Base-by-base conservation (phyloP, 306 rosid species). In the Prosopis cineraria region DNA sequence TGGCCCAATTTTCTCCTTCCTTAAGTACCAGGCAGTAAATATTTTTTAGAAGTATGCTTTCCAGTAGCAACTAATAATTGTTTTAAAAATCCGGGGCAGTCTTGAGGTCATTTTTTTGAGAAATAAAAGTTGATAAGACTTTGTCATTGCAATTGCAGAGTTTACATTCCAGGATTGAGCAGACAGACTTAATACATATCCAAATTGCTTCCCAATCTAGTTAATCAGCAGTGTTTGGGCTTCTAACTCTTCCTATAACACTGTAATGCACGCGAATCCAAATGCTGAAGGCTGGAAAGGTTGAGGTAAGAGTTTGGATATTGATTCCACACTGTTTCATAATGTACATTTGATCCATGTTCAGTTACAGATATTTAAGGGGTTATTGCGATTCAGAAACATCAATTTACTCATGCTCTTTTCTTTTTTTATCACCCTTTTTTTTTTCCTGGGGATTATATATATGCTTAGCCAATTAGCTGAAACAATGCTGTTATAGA, bases 101-200 rank as follows among this genome's bases (percentile, higher is more conserved):
- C 36, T 25, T 58, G 34, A 55, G 36, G 16, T 58, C 8, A 27
- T 10, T 29, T 58, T 39, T 58, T 25, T 27, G 36, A 58, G 36
- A 27, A 58, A 13, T 55, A 58, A 27, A 58, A 70, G 62, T 68
- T 78, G 37, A 22, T 63, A 22, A 76, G 65, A 59, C 34, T 22
- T 53, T 30, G 56, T 31, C 41, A 43, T 45, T 25, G 27, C 29
- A 20, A 11, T 70, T 24, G 33, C 43, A 20, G 27, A 72, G 70
- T 41, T 47, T 30, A 59, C n/a, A 29, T 58, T 56, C 33, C 33
- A 24, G 63, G 63, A 56, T 56, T 56, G 55, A n/a, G 68, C 22
- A 56, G 30, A 30, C n/a, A 58, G 44, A 24, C 12, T 27, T 13
- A 25, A 24, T 56, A 3, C 17, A 56, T 24, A 12, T 17, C 31